A percentile compares a stretch with the other conserved stretches of the same genome.
Evolutionary conservation across 2,329 filamentous ascomycete species (phyloP).

Genomic region (Hymenoscyphus scutula): DNA sequence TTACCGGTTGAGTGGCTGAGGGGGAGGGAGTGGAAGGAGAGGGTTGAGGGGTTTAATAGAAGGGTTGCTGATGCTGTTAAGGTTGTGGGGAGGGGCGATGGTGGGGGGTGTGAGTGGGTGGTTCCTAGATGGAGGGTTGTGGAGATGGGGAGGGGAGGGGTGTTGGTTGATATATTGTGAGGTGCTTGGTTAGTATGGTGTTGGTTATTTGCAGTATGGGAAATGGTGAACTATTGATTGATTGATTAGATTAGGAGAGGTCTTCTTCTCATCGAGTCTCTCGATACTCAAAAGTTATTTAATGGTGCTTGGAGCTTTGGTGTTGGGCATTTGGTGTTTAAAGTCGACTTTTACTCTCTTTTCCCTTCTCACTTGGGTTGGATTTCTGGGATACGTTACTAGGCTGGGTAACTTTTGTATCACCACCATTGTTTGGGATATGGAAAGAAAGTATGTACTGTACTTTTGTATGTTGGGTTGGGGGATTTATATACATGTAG

Average conservation of each 20-base stretch:
- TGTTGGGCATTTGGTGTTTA: background rate
- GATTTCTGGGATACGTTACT: background rate
- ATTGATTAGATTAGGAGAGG: too few relatives aligned
- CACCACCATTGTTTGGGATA: background rate
- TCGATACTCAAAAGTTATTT: background rate
- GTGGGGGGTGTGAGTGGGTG: background rate
- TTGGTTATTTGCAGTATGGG: background rate
- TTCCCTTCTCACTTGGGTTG: background rate
- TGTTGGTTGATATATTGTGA: background rate
- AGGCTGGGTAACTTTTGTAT: background rate
- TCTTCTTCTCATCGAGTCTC: background rate
- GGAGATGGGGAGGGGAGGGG: background rate
- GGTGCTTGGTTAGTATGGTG: background rate
- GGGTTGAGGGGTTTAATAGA: background rate
- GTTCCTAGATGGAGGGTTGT: background rate
- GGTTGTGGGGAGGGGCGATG: background rate
- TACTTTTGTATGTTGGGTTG: background rate
- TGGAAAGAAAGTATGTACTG: background rate
- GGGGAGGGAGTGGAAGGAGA: conserved; percentile 2
- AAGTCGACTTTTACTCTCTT: background rate
- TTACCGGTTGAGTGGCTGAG: conserved; percentile 3
- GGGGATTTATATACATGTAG: background rate
- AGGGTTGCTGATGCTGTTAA: background rate
- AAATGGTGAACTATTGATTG: too few relatives aligned
- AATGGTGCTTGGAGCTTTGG: background rate